Base-by-base conservation (phyloP, 495 filamentous ascomycete species). In the Tuber magnatum region DNA sequence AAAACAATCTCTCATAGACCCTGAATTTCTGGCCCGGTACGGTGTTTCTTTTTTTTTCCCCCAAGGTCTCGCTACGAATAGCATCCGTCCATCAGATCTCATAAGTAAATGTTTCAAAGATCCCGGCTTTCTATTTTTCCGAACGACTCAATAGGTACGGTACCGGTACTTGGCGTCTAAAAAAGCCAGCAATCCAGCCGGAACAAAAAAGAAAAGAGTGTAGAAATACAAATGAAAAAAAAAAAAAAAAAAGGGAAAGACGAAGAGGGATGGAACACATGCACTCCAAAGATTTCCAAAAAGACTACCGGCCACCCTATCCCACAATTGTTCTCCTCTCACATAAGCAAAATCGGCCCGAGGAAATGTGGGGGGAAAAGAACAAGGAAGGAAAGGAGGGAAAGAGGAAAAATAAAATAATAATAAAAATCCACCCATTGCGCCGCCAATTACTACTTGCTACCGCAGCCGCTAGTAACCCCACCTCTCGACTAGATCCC, bases 401-500 rank as follows among this genome's bases (percentile, higher is more conserved):
- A 22, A 46, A 46, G 20, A 22, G 1, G 20, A 22, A 46, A 46
- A 46, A 20, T 14, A 46, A 46, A 22, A 20, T 1, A 46, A 56
- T 0, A 56, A n/a, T 10, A 22, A 40, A 40, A 40, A 40, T 40
- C 56, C 56, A 65, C 51, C n/a, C 51, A 61, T 61, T 61, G 10
- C 3, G 4, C 56, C 51, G 10, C 51, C 18, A 4, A n/a, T 16
- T 39, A 32, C 24, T 10, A 70, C 39, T 3, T 40, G 3, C 73
- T 24, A 24, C n/a, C 39, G 35, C 9, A 14, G 28, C 44, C 32
- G 6, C 35, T 71, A 68, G 44, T 39, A 75, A 73, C 78, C 77
- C 77, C 77, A 79, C 65, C 78, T 79, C 18, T 73, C 77, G 40
- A 78, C 70, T 48, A 79, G 51, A 75, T 79, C 77, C 6, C 72